Percentiles rank a stretch among this genome's conserved stretches.
Conservation (phyloP, 495 filamentous ascomycete species). For the Neurospora sp. region DNA sequence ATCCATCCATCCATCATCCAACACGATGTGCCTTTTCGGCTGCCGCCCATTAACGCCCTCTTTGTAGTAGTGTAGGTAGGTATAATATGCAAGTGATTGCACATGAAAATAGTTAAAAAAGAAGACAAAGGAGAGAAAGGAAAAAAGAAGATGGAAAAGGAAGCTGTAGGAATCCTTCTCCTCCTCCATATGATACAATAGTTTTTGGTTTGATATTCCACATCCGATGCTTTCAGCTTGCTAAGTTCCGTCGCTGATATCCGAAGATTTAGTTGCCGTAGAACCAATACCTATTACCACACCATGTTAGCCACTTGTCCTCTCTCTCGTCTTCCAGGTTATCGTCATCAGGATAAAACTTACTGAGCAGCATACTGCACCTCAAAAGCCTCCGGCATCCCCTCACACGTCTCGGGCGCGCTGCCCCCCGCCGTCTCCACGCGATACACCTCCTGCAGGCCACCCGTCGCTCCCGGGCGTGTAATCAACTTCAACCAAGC, state of each 20-base stretch:
- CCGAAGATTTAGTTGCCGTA: constrained; percentile 11
- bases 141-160: neutral
- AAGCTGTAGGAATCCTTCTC: too few relatives aligned
- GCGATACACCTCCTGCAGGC: constrained; percentile 70
- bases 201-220: neutral
- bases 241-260: neutral
- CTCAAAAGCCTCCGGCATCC: constrained; percentile 49
- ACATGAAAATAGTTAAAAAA: neutral
- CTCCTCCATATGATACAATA: constrained; percentile 7
- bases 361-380: constrained; percentile 81
- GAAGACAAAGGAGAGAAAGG: constrained; percentile 5
- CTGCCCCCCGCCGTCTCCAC: constrained; percentile 75
- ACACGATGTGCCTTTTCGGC: neutral
- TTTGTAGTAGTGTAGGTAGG: neutral
- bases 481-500: constrained; percentile 57
- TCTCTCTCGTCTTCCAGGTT: too few relatives aligned
- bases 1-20: neutral
- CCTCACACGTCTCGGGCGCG: constrained; percentile 65
- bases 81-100: neutral
- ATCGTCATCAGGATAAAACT: constrained; percentile 20
- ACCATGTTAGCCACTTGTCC: constrained; percentile 1
- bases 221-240: neutral
- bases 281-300: constrained; percentile 31
- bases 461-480: constrained; percentile 42
- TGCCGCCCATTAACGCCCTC: neutral